These are phyloP conservation scores for Trichosporon sp. DNA, from an alignment of 1,284 basidiomycete species.

Conservation along the genomic window DNA sequence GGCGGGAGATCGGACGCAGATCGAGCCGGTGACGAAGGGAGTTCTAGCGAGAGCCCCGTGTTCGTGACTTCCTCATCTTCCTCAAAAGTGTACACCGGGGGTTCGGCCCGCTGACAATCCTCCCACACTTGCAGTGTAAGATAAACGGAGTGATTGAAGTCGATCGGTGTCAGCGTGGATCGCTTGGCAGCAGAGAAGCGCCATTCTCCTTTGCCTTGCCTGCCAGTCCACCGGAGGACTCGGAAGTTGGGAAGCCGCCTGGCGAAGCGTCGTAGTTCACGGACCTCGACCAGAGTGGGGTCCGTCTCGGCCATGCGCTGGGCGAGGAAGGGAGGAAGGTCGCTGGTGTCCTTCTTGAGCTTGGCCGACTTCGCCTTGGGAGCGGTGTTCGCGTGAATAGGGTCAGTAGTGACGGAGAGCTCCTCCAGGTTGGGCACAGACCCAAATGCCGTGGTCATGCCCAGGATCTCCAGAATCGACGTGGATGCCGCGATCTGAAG, in stretches of 20 bases:
- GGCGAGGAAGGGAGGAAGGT: conserved; percentile 11
- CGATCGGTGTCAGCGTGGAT: conserved; percentile 18
- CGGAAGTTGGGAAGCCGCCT: conserved; percentile 25
- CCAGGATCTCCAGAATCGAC: conserved; percentile 19
- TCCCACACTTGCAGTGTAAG: conserved; percentile 18
- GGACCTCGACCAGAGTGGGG: conserved; percentile 20
- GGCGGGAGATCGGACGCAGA: conserved; percentile 11
- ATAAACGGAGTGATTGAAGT: conserved; percentile 22
- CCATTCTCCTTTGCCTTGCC: conserved; percentile 32
- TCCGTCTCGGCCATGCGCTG: conserved; percentile 18
- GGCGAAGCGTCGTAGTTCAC: conserved; percentile 29
- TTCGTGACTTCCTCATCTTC: conserved; percentile 7
- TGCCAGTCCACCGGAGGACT: conserved; percentile 25
- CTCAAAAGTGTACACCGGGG: conserved; percentile 14
- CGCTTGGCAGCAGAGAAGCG: conserved; percentile 17
- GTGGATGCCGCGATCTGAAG: conserved; percentile 19
- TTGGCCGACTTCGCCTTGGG: conserved; percentile 10
- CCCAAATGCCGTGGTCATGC: conserved; percentile 20
- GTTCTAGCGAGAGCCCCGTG: conserved; percentile 9
- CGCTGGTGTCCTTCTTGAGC: background rate
- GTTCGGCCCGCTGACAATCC: conserved; percentile 16
- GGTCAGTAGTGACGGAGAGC: conserved; percentile 19
- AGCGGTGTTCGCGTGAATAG: conserved; percentile 7
- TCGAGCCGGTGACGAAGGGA: conserved; percentile 12
- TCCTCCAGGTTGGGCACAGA: conserved; percentile 16